Conservation (phyloP, 2,329 filamentous ascomycete species). For the Alternaria burnsii region DNA sequence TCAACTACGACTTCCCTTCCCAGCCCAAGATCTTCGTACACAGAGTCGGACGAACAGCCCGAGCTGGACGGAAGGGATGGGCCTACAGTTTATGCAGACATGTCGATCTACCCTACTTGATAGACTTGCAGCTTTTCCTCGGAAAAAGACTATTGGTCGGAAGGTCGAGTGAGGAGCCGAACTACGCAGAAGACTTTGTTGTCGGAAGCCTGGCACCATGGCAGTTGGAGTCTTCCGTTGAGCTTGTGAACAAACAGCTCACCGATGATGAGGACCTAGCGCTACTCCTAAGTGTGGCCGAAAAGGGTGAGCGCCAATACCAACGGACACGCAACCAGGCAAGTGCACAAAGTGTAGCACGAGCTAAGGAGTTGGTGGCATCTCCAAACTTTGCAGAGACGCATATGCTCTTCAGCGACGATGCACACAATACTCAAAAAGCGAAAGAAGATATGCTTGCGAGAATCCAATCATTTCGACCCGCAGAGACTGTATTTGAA, state of each 20-base stretch:
- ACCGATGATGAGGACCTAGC: slow-evolving; percentile 77
- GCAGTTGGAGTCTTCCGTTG: slow-evolving; percentile 75
- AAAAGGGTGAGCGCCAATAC: slow-evolving; percentile 93
- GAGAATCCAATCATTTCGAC: slow-evolving; percentile 85
- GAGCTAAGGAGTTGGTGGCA: slow-evolving; percentile 78
- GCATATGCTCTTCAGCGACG: slow-evolving; percentile 76
- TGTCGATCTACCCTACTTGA: slow-evolving; percentile 86
- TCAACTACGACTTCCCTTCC: slow-evolving; percentile 98
- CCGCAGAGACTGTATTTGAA: slow-evolving; percentile 96
- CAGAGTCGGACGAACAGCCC: slow-evolving; percentile 91
- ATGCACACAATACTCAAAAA: slow-evolving; percentile 67
- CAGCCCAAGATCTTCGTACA: slow-evolving; percentile 98
- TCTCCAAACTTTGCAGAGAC: slow-evolving; percentile 76
- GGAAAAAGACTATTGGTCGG: slow-evolving; percentile 84
- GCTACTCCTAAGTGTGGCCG: slow-evolving; percentile 74
- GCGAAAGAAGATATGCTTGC: slow-evolving; percentile 87
- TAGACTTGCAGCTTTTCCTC: slow-evolving; percentile 94
- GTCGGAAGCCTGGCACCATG: slow-evolving; percentile 79
- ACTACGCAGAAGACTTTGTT: slow-evolving; percentile 84
- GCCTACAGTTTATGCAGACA: slow-evolving; percentile 91
- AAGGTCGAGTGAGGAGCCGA: slow-evolving; percentile 66
- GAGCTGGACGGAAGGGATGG: slow-evolving; percentile 93
- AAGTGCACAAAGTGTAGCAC: slow-evolving; percentile 87
- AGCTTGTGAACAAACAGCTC: slow-evolving; percentile 84
- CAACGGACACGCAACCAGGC: slow-evolving; percentile 88